Conservation (phyloP, 345 rosid genomes). For the Salix udensis region DNA sequence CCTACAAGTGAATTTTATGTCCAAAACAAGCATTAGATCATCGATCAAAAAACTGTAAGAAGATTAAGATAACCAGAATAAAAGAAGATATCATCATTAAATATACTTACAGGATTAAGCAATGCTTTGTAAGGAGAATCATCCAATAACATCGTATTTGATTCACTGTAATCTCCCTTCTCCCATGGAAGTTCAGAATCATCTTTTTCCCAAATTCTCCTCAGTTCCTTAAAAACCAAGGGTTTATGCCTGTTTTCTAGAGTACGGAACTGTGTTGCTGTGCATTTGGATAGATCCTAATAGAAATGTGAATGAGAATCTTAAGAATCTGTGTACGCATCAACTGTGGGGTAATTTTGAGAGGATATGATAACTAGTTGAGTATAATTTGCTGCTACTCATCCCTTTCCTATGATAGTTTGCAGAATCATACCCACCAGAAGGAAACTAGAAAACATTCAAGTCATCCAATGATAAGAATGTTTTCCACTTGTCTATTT, state of each 20-base stretch:
- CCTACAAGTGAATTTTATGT: slow-evolving; percentile 35
- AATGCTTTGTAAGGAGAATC: slow-evolving; percentile 94
- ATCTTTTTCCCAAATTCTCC: slow-evolving; percentile 61
- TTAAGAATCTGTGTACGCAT: neutral
- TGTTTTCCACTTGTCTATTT: neutral
- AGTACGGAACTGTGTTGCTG: slow-evolving; percentile 41
- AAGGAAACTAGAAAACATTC: neutral
- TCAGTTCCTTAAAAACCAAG: slow-evolving; percentile 73
- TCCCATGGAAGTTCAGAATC: slow-evolving; percentile 66
- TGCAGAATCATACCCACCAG: neutral
- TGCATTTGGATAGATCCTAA: slow-evolving; percentile 74
- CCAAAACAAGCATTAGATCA: no score
- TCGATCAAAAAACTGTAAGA: neutral
- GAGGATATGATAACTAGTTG: no score
- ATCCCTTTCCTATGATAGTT: neutral
- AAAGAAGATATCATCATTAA: neutral
- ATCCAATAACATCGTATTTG: slow-evolving; percentile 74
- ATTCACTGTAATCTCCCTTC: slow-evolving; percentile 55
- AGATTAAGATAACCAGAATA: neutral
- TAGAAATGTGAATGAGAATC: neutral
- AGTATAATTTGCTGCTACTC: no score
- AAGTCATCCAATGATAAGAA: neutral
- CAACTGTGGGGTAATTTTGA: no score
- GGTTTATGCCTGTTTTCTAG: slow-evolving; percentile 66
- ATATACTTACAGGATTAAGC: slow-evolving; percentile 82